phyloP scores from a whole-genome alignment of 1,284 basidiomycete species.

The Porodaedalea pini region DNA sequence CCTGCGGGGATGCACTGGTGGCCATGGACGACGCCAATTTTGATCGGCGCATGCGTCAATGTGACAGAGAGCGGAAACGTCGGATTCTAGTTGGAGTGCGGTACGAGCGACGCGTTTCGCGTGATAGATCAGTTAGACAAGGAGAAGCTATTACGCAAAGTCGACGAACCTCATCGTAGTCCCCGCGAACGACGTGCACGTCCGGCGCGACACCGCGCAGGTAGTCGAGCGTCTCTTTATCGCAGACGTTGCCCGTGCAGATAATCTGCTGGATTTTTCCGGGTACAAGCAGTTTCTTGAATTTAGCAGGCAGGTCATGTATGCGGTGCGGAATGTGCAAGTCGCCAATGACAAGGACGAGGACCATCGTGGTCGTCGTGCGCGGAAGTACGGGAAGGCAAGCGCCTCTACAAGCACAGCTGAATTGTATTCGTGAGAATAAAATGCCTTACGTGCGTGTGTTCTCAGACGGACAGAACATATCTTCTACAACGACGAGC shows the following conservation, averaged over 20 bases:
- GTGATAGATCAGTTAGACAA: background rate
- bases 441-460: no score
- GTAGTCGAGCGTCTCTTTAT: slow-evolving; percentile 96
- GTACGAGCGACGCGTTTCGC: slow-evolving; percentile 26
- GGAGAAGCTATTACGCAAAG: background rate
- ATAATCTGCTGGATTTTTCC: slow-evolving; percentile 99
- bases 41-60: slow-evolving; percentile 83
- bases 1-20: slow-evolving; percentile 93
- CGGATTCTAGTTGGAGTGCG: slow-evolving; percentile 48
- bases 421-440: background rate
- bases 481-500: background rate
- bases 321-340: slow-evolving; percentile 87
- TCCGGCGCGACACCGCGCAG: slow-evolving; percentile 96
- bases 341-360: slow-evolving; percentile 93
- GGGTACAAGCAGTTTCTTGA: slow-evolving; percentile 94
- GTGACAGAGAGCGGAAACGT: slow-evolving; percentile 82
- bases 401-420: background rate
- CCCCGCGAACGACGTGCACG: slow-evolving; percentile 88
- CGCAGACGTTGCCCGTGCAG: slow-evolving; percentile 96
- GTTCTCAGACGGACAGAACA: no score
- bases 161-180: slow-evolving; percentile 84
- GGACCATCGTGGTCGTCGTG: slow-evolving; percentile 50
- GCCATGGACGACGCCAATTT: slow-evolving; percentile 91
- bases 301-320: slow-evolving; percentile 92
- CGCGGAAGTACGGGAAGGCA: background rate